A percentile compares a stretch with the other conserved stretches of the same genome.
Conservation (phyloP, 2,329 filamentous ascomycete species). For the Fonsecaea monophora region DNA sequence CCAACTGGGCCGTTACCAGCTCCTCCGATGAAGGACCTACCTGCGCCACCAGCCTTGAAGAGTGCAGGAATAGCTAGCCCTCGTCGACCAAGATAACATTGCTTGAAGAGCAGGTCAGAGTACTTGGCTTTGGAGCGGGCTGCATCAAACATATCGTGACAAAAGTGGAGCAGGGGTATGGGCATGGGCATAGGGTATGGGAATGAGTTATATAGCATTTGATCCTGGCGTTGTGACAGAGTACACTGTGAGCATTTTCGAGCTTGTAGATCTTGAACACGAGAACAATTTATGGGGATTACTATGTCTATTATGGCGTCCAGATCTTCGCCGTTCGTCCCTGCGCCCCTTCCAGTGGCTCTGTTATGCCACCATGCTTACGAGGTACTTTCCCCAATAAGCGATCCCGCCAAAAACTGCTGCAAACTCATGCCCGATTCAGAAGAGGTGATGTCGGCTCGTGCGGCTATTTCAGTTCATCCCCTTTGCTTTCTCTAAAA, state of each 20-base stretch:
- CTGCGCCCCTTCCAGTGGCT: too few species aligned
- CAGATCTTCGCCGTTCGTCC: not conserved
- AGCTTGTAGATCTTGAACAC: conserved; percentile 24
- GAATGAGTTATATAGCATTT: conserved; percentile 25
- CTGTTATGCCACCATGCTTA: not conserved
- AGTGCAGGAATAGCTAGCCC: conserved; percentile 36
- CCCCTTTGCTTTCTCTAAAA: not conserved
- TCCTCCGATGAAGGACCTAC: conserved; percentile 52
- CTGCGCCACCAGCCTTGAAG: conserved; percentile 30
- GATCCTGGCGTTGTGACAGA: conserved; percentile 24
- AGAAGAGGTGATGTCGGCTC: too few species aligned
- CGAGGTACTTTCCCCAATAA: not conserved
- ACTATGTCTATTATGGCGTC: not conserved
- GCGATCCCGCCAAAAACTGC: too few species aligned
- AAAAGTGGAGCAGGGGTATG: conserved; percentile 16
- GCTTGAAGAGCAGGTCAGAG: conserved; percentile 18
- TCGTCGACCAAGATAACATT: conserved; percentile 29
- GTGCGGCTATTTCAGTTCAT: not conserved
- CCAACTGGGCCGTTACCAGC: conserved; percentile 64
- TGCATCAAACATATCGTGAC: conserved; percentile 19
- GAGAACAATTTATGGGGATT: conserved; percentile 13
- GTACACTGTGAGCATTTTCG: conserved; percentile 20
- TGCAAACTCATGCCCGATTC: too few species aligned
- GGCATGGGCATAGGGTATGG: not conserved
- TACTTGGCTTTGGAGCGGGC: not conserved